phyloP scores from a whole-genome alignment of 1,284 basidiomycete species.

The Thecaphora thlaspeos region DNA sequence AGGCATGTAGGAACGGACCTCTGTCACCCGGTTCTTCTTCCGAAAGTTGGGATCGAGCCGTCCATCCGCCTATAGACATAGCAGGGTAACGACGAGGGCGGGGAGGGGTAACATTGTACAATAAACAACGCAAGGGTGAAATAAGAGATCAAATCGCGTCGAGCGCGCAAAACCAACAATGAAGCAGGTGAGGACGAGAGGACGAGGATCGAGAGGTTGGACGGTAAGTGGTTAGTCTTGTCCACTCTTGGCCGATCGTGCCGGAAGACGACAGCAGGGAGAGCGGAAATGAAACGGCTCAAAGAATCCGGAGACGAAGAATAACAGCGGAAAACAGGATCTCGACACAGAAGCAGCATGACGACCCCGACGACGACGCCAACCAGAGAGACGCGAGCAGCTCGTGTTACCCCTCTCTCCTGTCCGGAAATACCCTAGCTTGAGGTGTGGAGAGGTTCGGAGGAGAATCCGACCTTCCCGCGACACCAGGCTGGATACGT shows the following conservation, averaged over 20 bases:
- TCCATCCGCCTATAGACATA: slow-evolving; percentile 23
- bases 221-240: not conserved
- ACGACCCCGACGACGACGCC: too few species aligned
- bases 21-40: slow-evolving; percentile 55
- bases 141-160: too few species aligned
- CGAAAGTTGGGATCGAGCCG: slow-evolving; percentile 49
- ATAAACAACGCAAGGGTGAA: too few species aligned
- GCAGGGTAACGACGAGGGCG: slow-evolving; percentile 9
- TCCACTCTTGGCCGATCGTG: not conserved
- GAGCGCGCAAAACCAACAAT: too few species aligned
- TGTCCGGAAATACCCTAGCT: too few species aligned
- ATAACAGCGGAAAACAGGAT: too few species aligned
- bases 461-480: not conserved
- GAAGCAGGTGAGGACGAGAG: not conserved
- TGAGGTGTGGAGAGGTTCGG: too few species aligned
- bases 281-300: slow-evolving; percentile 5
- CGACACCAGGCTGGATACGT: not conserved
- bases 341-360: too few species aligned
- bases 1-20: slow-evolving; percentile 39
- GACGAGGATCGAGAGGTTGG: not conserved
- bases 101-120: not conserved
- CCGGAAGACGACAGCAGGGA: slow-evolving; percentile 1
- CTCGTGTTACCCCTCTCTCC: too few species aligned
- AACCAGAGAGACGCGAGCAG: not conserved
- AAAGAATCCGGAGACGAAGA: too few species aligned